These are phyloP conservation scores for Nitzschia sp. DNA, from an alignment of 108 stramenopile species.

Conservation along the genomic window DNA sequence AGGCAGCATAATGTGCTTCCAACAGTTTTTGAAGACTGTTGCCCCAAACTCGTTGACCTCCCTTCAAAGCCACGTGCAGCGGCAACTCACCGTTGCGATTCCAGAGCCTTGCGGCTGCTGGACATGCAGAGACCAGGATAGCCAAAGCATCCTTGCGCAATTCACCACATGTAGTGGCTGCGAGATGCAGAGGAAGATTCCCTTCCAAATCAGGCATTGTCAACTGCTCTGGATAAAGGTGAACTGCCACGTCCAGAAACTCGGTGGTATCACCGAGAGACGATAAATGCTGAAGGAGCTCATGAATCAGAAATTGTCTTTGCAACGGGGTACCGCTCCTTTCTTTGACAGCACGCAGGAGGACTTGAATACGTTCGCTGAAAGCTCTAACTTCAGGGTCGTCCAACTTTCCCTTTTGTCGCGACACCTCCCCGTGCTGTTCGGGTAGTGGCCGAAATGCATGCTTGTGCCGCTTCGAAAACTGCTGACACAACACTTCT, in stretches of 20 bases:
- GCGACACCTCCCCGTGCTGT: neutral
- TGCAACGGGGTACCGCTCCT: neutral
- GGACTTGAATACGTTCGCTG: constrained; percentile 11
- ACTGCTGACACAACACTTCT: constrained; percentile 17
- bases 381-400: constrained; percentile 15
- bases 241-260: constrained; percentile 29
- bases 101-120: constrained; percentile 14
- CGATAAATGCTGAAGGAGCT: constrained; percentile 7
- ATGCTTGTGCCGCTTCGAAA: constrained; percentile 7
- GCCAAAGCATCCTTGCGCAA: constrained; percentile 17
- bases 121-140: constrained; percentile 20
- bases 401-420: neutral
- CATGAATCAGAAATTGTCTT: neutral
- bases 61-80: constrained; percentile 28
- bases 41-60: constrained; percentile 19
- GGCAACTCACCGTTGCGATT: constrained; percentile 22
- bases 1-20: neutral
- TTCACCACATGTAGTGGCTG: neutral
- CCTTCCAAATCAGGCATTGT: constrained; percentile 14
- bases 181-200: constrained; percentile 20
- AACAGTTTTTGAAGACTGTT: constrained; percentile 22
- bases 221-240: constrained; percentile 16
- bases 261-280: constrained; percentile 12
- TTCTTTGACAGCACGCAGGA: neutral
- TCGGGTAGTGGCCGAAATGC: neutral